Evolutionary conservation across 2,329 filamentous ascomycete genomes (phyloP), one percentile per base, ranked within the genome.

Genomic region (Lecanoromycetidae sp.): DNA sequence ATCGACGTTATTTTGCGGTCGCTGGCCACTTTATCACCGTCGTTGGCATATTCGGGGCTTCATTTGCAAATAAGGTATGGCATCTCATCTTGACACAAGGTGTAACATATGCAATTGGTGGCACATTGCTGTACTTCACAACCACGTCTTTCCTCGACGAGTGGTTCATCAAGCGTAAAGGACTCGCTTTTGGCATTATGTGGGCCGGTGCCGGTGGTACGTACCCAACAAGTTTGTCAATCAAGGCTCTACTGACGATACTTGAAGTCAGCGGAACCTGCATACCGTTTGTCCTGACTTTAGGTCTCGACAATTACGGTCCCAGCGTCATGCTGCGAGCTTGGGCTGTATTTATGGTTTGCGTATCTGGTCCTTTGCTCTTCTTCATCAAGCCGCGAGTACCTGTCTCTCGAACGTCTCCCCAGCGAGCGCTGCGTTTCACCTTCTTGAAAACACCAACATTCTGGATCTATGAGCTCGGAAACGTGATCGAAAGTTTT

Each of bases 111-210:
- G 71, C 65, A 1, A 55, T 69, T 23, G 69, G 74, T 0, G 74
- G 75, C 10, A 64, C 67, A 12, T 58, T 76, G 1, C 56, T 73
- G 4, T 78, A 66, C 57, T 71, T 58, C n/a, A 71, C 70, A 0
- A 65, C 66, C 2, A 66, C 73, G 15, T 58, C 70, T 33, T 70
- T 68, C 46, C 58, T 75, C 20, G 71, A 75, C 48, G 70, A 76
- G 55, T 80, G 59, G 67, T 77, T 75, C 58, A 61, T 75, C n/a
- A 61, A 59, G 12, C 61, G 66, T 17, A 70, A 72, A 54, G 71
- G 72, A 1, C 63, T 76, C 22, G 74, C 72, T 0, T 71, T 69
- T 55, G 73, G 74, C 4, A 66, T 68, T 5, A 69, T 73, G 55
- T 72, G 71, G 48, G 51, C 51, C 5, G 49, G 49, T 15, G 53